Conservation (phyloP, 1,284 basidiomycete genomes). For the Fomitiporia mediterranea region DNA sequence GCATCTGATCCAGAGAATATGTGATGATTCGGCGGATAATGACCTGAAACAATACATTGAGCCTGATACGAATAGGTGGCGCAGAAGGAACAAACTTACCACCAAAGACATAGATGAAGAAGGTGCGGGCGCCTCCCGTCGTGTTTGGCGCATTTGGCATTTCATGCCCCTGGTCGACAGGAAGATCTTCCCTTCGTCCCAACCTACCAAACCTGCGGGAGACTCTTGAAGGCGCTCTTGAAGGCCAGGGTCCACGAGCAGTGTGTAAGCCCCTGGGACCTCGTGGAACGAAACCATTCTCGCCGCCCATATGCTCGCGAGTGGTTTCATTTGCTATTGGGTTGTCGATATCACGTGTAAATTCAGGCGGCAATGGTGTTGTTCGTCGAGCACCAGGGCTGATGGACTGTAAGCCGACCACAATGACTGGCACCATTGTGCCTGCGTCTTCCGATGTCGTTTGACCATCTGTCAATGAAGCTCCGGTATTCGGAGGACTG, state of each 20-base stretch:
- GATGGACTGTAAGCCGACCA: conserved; percentile 74
- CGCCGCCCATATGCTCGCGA: background rate
- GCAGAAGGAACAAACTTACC: conserved; percentile 36
- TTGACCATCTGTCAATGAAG: conserved; percentile 13
- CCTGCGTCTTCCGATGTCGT: conserved; percentile 28
- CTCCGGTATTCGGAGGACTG: background rate
- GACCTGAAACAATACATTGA: conserved; percentile 42
- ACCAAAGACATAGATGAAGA: conserved; percentile 78
- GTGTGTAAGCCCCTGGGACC: background rate
- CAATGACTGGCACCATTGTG: conserved; percentile 71
- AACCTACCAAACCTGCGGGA: conserved; percentile 18
- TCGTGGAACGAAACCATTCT: background rate
- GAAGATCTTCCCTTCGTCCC: conserved; percentile 12
- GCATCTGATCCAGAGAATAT: conserved; percentile 75
- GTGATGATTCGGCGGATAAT: conserved; percentile 83
- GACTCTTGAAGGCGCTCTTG: conserved; percentile 16
- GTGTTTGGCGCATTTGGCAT: conserved; percentile 30
- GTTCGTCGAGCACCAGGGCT: background rate
- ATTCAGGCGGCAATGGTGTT: background rate
- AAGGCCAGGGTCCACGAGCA: conserved; percentile 7
- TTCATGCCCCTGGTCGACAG: conserved; percentile 26
- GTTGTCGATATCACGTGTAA: background rate
- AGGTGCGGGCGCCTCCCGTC: conserved; percentile 70
- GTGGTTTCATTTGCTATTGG: background rate
- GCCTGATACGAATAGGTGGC: conserved; percentile 14